Base-by-base conservation (phyloP, 225 moss, liverwort and hornwort genomes). In the Polytrichum formosum region DNA sequence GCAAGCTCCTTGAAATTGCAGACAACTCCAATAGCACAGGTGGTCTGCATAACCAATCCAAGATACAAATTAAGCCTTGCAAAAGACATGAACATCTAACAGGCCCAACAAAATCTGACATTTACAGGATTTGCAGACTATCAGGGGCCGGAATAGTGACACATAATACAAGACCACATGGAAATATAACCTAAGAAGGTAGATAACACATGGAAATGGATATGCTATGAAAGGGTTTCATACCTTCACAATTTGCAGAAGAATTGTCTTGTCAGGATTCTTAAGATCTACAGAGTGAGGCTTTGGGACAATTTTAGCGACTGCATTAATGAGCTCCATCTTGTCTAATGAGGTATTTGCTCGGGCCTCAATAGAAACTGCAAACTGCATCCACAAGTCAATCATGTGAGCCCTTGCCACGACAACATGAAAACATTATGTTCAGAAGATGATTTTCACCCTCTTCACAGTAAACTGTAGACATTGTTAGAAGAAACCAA, bases 201-300 rank as follows among this genome's bases (percentile, higher is more conserved):
- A 9, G 35, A 35, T 2, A 35, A 35, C 35, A 35, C 46, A 30
- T 26, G 63, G 67, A 19, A 75, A n/a, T 26, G 26, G 22, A 27
- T 27, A 37, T 0, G 35, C 46, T 46, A 13, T 16, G 46, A 46
- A 46, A 46, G 46, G 46, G 46, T 60, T 67, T 70, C 7, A 21
- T 70, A 98, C 98, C 98, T 98, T 98, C 20, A 98, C 90, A 69
- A 98, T 87, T 84, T 98, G 98, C 73, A 98, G 68, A 56, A 94
- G 85, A 55, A 98, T 94, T 19, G 98, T 98, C 66, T 98, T 98
- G 46, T 94, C 85, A 65, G 98, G 98, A 35, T 91, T 88, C 73
- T 82, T 91, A 35, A 98, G 87, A 75, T 94, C 90, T 37, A 98
- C 98, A 56, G 68, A 81, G 63, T 98, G 98, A 69, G 94, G 94